phyloP scores from a whole-genome alignment of 2,329 filamentous ascomycete species.

The Talaromyces albobiverticillius region DNA sequence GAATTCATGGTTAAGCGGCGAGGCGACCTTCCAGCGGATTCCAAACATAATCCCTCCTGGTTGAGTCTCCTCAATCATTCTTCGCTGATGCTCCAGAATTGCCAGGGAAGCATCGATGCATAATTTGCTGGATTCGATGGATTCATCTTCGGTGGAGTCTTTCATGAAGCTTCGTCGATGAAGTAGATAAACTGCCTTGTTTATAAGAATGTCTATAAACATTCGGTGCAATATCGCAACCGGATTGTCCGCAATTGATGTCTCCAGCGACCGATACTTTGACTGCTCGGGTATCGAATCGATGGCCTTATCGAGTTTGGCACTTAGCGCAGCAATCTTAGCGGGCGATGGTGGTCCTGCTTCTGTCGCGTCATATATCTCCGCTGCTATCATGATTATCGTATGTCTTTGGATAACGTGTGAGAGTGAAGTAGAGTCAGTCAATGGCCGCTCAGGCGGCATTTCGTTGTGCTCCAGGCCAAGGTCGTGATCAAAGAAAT shows the following conservation, averaged over 20 bases:
- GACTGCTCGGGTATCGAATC: constrained; percentile 9
- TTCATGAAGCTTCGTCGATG: constrained; percentile 15
- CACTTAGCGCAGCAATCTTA: constrained; percentile 1
- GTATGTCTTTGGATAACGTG: constrained; percentile 12
- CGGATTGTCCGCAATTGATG: constrained; percentile 11
- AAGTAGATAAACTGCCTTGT: constrained; percentile 16
- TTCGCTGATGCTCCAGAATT: constrained; percentile 60
- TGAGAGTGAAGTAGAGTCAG: constrained; percentile 4
- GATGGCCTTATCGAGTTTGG: constrained; percentile 11
- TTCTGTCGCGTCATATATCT: constrained; percentile 14
- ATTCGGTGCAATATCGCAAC: constrained; percentile 14
- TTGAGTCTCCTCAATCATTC: constrained; percentile 25
- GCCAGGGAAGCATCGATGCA: constrained; percentile 43
- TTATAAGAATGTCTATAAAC: constrained; percentile 14
- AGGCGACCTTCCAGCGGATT: constrained; percentile 11
- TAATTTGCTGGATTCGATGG: constrained; percentile 1
- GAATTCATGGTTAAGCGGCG: constrained; percentile 13
- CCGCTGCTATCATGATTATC: constrained; percentile 12
- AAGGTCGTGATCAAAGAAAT: constrained; percentile 2
- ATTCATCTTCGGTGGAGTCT: not conserved
- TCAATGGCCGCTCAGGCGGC: constrained; percentile 3
- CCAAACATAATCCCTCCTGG: constrained; percentile 13
- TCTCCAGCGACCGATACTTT: constrained; percentile 8
- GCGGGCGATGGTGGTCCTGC: constrained; percentile 4
- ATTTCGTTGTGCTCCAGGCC: not conserved